phyloP scores from a whole-genome alignment of 2,329 filamentous ascomycete species.

The Aspergillus niger region DNA sequence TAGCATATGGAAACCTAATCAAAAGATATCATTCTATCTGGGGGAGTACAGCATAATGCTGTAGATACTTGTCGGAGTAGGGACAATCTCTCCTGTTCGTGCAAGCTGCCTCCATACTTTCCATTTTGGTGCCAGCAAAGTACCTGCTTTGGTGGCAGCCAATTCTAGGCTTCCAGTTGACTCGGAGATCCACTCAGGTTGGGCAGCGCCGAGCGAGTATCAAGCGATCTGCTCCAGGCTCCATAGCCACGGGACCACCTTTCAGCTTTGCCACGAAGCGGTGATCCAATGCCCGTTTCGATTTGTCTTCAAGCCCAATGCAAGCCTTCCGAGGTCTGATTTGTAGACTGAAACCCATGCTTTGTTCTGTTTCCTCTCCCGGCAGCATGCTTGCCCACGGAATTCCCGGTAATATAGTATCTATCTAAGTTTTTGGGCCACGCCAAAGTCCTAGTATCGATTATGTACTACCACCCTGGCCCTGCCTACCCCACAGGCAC shows the following conservation, averaged over 20 bases:
- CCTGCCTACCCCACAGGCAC: background rate
- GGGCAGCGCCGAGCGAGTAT: constrained; percentile 20
- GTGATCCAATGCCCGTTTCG: constrained; percentile 16
- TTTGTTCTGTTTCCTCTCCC: background rate
- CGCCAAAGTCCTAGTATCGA: background rate
- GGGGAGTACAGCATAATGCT: background rate
- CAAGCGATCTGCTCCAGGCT: constrained; percentile 14
- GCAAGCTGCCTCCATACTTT: background rate
- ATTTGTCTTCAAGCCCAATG: constrained; percentile 3
- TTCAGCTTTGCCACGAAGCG: constrained; percentile 24
- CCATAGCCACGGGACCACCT: constrained; percentile 18
- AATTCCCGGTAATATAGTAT: background rate
- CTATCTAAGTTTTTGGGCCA: background rate
- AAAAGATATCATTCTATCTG: no score
- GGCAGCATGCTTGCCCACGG: background rate
- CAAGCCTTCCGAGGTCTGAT: constrained; percentile 1
- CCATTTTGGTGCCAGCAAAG: background rate
- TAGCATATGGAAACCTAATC: no score
- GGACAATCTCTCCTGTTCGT: background rate
- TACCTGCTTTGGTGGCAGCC: background rate
- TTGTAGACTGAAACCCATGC: background rate
- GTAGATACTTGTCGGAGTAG: background rate
- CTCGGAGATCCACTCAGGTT: constrained; percentile 19
- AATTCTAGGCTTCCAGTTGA: constrained; percentile 15
- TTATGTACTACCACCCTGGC: background rate